phyloP scores from a whole-genome alignment of 164 flowering plant genomes.

The Berberis vulgaris region DNA sequence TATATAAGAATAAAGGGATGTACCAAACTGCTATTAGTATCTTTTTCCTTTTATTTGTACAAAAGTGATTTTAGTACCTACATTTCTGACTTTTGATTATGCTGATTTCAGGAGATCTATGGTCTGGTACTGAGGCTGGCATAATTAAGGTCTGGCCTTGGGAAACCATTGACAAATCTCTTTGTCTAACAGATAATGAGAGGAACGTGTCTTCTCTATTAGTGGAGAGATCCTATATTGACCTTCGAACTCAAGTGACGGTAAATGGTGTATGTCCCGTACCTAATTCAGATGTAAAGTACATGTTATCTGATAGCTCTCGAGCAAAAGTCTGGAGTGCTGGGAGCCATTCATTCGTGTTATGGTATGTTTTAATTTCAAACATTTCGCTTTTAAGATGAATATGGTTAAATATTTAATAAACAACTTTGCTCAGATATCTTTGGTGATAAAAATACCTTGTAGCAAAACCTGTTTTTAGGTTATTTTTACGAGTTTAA shows the following conservation, averaged over 20 bases:
- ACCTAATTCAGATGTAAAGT: constrained; percentile 64
- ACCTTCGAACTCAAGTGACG: constrained; percentile 62
- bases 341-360: constrained; percentile 49
- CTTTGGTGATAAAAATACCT: too few species aligned
- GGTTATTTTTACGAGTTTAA: too few species aligned
- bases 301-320: constrained; percentile 54
- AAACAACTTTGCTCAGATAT: too few species aligned
- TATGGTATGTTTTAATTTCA: constrained; percentile 50
- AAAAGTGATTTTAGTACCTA: not conserved
- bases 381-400: not conserved
- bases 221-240: constrained; percentile 77
- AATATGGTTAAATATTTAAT: not conserved
- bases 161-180: constrained; percentile 84
- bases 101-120: constrained; percentile 64
- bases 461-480: too few species aligned
- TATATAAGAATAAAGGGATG: too few species aligned
- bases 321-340: constrained; percentile 86
- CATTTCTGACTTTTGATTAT: constrained; percentile 5
- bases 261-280: constrained; percentile 64
- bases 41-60: not conserved
- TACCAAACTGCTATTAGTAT: not conserved
- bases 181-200: constrained; percentile 56
- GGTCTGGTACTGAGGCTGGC: constrained; percentile 94
- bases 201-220: constrained; percentile 78
- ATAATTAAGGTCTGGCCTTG: constrained; percentile 80